Conservation (phyloP, 305 asterid genomes). For the Coffea humblotiana region DNA sequence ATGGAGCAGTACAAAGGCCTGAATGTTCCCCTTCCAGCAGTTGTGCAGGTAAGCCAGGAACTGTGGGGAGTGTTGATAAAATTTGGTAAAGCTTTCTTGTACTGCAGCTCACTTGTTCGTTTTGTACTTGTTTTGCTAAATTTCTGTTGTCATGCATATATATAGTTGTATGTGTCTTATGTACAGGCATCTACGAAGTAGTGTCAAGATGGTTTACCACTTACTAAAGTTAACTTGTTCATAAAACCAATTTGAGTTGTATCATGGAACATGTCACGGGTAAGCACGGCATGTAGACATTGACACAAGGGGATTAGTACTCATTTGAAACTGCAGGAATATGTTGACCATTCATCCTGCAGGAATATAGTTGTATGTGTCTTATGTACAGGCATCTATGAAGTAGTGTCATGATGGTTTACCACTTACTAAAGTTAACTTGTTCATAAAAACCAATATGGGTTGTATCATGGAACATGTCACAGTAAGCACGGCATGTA, state of each 20-base stretch:
- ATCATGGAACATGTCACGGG: neutral
- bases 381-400: too few species aligned
- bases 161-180: neutral
- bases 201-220: neutral
- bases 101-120: constrained; percentile 4
- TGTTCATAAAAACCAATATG: too few species aligned
- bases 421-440: too few species aligned
- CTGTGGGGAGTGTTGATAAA: constrained; percentile 13
- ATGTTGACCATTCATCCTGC: constrained; percentile 86
- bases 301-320: neutral
- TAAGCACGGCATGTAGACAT: neutral
- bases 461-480: neutral
- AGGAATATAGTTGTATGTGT: too few species aligned
- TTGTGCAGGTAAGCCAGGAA: constrained; percentile 64
- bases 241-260: neutral
- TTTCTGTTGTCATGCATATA: neutral
- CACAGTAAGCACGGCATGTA: neutral
- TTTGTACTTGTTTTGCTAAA: constrained; percentile 2
- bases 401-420: too few species aligned
- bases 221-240: neutral
- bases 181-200: neutral
- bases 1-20: constrained; percentile 72
- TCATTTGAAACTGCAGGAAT: constrained; percentile 64
- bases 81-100: constrained; percentile 7
- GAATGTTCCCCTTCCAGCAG: constrained; percentile 89